Evolutionary conservation across 2,329 filamentous ascomycete species (phyloP).

Genomic region (Pezicula radicicola): DNA sequence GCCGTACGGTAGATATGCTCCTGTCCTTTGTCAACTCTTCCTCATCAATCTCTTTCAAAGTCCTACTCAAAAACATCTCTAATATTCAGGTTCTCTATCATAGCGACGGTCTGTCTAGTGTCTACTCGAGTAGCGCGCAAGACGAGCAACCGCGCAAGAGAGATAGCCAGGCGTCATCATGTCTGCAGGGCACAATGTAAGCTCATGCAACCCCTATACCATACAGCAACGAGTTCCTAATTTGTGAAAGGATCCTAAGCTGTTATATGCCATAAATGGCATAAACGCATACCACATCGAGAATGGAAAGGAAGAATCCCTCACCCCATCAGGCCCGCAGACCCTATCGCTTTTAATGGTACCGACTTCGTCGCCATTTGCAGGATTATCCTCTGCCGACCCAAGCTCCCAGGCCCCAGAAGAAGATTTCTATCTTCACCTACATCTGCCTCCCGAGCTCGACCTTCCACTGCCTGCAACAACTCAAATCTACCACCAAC

Average conservation of each 20-base stretch:
- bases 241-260: constrained; percentile 50
- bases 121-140: too few relatives aligned
- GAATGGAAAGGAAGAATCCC: constrained; percentile 77
- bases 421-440: constrained; percentile 95
- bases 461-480: constrained; percentile 91
- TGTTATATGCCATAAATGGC: constrained; percentile 72
- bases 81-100: too few relatives aligned
- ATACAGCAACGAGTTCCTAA: background rate
- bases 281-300: constrained; percentile 90
- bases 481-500: constrained; percentile 96
- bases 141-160: too few relatives aligned
- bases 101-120: too few relatives aligned
- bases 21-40: background rate
- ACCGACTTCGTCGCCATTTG: constrained; percentile 75
- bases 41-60: too few relatives aligned
- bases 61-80: too few relatives aligned
- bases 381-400: constrained; percentile 48
- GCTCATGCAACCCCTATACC: background rate
- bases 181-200: constrained; percentile 28
- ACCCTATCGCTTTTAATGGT: constrained; percentile 95
- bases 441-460: constrained; percentile 91
- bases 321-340: constrained; percentile 84
- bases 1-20: background rate
- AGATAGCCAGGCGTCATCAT: constrained; percentile 9
- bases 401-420: constrained; percentile 56